phyloP scores from a whole-genome alignment of 2,329 filamentous ascomycete genomes.

The Teratosphaeriaceae sp. region DNA sequence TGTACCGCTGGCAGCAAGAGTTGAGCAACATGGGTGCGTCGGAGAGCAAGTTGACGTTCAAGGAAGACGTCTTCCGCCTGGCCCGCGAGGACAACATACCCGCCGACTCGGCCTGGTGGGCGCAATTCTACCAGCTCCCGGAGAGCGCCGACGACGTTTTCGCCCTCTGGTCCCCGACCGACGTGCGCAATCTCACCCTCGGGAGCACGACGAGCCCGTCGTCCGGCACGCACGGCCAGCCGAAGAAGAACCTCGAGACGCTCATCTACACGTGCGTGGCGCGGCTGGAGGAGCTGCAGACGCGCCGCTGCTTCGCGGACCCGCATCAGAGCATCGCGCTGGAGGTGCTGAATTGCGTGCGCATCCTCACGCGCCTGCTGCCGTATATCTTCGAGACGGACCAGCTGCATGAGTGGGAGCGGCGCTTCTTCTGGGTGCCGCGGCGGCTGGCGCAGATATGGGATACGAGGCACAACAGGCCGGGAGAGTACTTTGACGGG shows the following conservation, averaged over 20 bases:
- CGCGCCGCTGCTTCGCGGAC: constrained; percentile 16
- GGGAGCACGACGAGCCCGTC: constrained; percentile 53
- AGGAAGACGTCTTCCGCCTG: constrained; percentile 93
- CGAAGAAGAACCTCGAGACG: constrained; percentile 29
- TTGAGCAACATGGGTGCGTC: constrained; percentile 82
- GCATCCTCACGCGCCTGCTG: constrained; percentile 79
- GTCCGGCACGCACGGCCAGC: constrained; percentile 50
- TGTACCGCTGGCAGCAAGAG: background rate
- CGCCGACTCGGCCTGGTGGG: constrained; percentile 87
- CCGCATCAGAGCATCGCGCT: constrained; percentile 77
- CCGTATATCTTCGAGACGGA: constrained; percentile 92
- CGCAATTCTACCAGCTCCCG: constrained; percentile 94
- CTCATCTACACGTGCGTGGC: constrained; percentile 26
- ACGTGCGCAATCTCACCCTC: constrained; percentile 28
- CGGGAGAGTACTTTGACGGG: constrained; percentile 28
- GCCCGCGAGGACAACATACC: constrained; percentile 87
- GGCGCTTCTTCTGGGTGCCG: constrained; percentile 79
- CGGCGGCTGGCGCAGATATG: constrained; percentile 21
- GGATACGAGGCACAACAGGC: constrained; percentile 20
- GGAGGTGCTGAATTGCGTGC: constrained; percentile 91
- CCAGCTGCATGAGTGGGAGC: constrained; percentile 75
- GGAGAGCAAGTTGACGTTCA: constrained; percentile 98
- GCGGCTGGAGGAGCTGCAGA: constrained; percentile 19
- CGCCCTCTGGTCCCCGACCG: constrained; percentile 77
- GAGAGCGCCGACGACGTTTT: constrained; percentile 96